Base-by-base conservation (phyloP, 2,329 filamentous ascomycete genomes). In the Botrytis galanthina region DNA sequence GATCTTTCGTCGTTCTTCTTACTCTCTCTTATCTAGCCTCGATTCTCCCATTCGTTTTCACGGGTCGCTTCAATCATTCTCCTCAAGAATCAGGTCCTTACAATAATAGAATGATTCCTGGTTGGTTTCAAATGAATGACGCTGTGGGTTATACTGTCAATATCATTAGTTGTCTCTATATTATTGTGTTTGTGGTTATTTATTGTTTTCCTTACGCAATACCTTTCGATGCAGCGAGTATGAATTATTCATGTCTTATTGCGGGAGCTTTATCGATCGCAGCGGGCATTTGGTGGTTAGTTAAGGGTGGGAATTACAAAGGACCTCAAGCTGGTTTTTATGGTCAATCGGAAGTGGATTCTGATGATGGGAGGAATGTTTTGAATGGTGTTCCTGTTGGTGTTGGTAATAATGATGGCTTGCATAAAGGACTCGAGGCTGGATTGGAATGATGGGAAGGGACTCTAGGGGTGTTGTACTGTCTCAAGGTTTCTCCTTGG, bases 11-110 rank as follows among this genome's bases (percentile, higher is more conserved):
- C 70, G 84, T 90, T 22, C 83, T 90, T 0, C 83, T 83, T 4
- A 86, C 86, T 0, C 78, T 87, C 16, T 90, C 88, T 0, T 93
- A 91, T 79, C 83, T 91, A 4, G 87, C 88, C 0, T 89, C 89
- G 10, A 89, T 93, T 71, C 81, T 92, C 1, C 87, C 88, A 0
- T 86, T 89, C 75, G 81, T 89, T 1, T 74, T 89, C 0, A 85
- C 84, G 0, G 77, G 82, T 0, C 81, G 86, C 16, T 79, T 78
- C 60, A 74, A 76, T 7, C 72, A 60, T 10, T 37, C 70, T 10
- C 42, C 66, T 14, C 29, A 70, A 4, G 14, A 42, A 14, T 62
- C 75, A 3, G 73, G 76, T 14, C 72, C 73, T 16, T 77, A 73
- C 51, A 73, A 64, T 10, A 80, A 79, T 37, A 82, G 81, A 62